Percentiles rank a stretch among this genome's conserved stretches.
Conservation (phyloP, 176 grass and related monocot species). For the Saccharum officinarum region DNA sequence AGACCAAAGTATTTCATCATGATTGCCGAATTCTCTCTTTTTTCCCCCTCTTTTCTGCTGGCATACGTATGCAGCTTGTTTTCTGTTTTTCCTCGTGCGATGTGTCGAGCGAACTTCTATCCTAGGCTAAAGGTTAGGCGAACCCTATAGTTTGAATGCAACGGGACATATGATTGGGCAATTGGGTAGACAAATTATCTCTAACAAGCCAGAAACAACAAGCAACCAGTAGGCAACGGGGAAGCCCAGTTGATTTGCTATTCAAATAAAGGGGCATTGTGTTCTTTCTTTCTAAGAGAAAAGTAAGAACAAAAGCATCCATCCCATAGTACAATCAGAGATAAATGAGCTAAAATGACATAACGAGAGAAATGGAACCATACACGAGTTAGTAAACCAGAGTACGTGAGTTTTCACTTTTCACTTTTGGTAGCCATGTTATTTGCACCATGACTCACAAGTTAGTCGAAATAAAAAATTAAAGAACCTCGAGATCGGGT, state of each 20-base stretch:
- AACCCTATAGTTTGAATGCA: background rate
- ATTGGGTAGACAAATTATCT: background rate
- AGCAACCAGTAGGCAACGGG: background rate
- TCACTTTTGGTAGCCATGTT: background rate
- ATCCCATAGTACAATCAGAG: background rate
- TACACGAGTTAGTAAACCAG: background rate
- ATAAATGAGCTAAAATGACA: too few species aligned
- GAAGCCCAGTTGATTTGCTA: background rate
- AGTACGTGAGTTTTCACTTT: background rate
- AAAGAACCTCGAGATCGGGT: background rate
- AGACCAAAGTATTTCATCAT: background rate
- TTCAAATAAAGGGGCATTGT: background rate
- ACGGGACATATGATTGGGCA: background rate
- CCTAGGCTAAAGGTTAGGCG: slow-evolving; percentile 13
- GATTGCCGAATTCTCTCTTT: background rate
- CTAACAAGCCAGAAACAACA: background rate
- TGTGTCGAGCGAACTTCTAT: background rate
- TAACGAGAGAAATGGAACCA: too few species aligned
- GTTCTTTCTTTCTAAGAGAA: background rate
- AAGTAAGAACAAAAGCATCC: background rate
- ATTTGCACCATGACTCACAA: background rate
- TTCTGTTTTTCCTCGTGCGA: background rate
- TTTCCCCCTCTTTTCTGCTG: background rate
- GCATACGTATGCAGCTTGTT: background rate
- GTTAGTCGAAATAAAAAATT: background rate